These are phyloP conservation scores for Claviceps humidiphila DNA, from an alignment of 2,329 filamentous ascomycete species.

Conservation along the genomic window DNA sequence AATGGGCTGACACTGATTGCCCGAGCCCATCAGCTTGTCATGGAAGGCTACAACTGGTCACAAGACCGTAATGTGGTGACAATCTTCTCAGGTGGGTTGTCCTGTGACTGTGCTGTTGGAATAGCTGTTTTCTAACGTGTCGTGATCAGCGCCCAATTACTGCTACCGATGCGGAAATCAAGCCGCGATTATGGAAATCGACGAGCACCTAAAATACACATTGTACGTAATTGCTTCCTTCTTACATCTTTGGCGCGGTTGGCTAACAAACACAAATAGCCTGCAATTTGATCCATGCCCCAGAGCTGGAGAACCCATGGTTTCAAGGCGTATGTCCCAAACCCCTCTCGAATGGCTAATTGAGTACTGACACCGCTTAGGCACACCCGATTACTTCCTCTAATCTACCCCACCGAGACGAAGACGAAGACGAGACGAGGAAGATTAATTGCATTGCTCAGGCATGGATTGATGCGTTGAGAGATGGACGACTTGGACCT, in stretches of 20 bases:
- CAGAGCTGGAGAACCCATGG: conserved; percentile 94
- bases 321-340: conserved; percentile 61
- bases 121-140: not conserved
- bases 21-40: conserved; percentile 92
- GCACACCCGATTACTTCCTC: conserved; percentile 97
- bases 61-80: conserved; percentile 97
- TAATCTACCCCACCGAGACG: conserved; percentile 29
- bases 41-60: conserved; percentile 99
- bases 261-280: conserved; percentile 38
- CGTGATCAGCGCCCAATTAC: conserved; percentile 62
- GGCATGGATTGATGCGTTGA: not conserved
- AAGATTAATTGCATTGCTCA: conserved; percentile 16
- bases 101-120: not conserved
- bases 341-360: not conserved
- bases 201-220: conserved; percentile 97
- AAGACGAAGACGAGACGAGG: not conserved
- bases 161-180: conserved; percentile 99
- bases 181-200: conserved; percentile 99
- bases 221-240: conserved; percentile 55
- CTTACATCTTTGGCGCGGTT: not conserved
- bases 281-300: conserved; percentile 98
- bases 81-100: conserved; percentile 73
- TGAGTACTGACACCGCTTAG: conserved; percentile 23
- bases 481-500: not conserved
- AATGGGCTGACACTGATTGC: conserved; percentile 94